Base-by-base conservation (phyloP, 352 stramenopile genomes). In the Pythium phragmitis region DNA sequence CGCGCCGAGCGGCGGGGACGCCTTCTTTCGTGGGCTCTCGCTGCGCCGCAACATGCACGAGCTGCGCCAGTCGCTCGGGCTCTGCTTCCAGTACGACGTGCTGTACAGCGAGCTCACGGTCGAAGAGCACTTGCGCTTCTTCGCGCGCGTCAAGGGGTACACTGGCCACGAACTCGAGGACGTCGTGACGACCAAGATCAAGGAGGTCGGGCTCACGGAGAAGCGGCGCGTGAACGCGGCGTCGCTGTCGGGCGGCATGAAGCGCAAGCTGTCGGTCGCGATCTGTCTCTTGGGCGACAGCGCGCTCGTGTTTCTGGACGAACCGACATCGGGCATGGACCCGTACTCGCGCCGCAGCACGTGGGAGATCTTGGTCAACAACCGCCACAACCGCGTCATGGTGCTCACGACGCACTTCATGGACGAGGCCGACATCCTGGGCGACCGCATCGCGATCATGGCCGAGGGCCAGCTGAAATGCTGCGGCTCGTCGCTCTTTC, bases 1-100 rank as follows among this genome's bases (percentile, higher is more conserved):
- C 0, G 52, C 73, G 1, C 78, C 83, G 0, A 77, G 62, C n/a
- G 86, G 85, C 8, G 51, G 85, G 80, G 9, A 68, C 69, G 26
- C 26, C 26, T 30, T 30, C 46, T 70, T 94, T 7, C 53, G 76
- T n/a, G 85, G 87, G 0, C 42, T 77, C 46, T 88, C 80, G 3
- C 67, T 92, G 28, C 43, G 64, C 3, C 69, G 72, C 5, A 75
- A 98, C 62, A 92, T 99, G 82, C 49, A 72, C 16, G 39, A 69
- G 19, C 91, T 99, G 26, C 91, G 97, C 1, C 57, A 92, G 60
- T 88, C 94, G 41, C 82, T 99, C 30, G 97, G 96, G 8, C 92
- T 99, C 59, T 99, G 97, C 67, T 88, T 97, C 17, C 97, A 99
- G 60, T 91, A 99, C 72, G 96, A 98, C 70, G 96, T 98, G 30